A percentile compares a stretch with the other conserved stretches of the same genome.
These are phyloP conservation scores for Ceratocystis variospora DNA, from an alignment of 2,329 filamentous ascomycete species.

Conservation along the genomic window DNA sequence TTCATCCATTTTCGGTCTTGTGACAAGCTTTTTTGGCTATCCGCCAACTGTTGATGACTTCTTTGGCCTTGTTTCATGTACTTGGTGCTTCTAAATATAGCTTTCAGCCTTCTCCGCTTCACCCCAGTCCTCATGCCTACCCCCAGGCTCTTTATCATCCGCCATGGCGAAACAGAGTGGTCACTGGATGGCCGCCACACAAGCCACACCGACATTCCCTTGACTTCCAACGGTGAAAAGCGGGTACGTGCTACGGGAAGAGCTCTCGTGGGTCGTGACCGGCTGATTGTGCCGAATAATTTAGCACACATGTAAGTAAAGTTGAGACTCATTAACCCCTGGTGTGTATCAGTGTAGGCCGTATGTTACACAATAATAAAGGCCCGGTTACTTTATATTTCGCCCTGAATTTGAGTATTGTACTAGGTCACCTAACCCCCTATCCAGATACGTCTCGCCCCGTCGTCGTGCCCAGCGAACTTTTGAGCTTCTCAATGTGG, in stretches of 20 bases:
- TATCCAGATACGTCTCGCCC: conserved; percentile 64
- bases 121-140: conserved; percentile 30
- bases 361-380: too few relatives aligned
- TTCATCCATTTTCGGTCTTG: neutral
- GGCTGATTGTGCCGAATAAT: conserved; percentile 70
- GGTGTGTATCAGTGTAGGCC: too few relatives aligned
- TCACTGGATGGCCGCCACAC: conserved; percentile 78
- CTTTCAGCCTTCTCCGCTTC: neutral
- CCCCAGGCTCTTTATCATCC: conserved; percentile 66
- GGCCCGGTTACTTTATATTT: too few relatives aligned
- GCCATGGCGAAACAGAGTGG: conserved; percentile 94
- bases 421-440: neutral
- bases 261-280: conserved; percentile 70
- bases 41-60: neutral
- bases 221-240: conserved; percentile 70
- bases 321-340: neutral
- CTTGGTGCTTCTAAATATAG: neutral
- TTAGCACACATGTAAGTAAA: conserved; percentile 64
- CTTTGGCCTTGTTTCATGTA: neutral
- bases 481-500: conserved; percentile 74
- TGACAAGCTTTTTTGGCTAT: neutral
- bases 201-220: conserved; percentile 68
- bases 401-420: neutral
- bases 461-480: conserved; percentile 73
- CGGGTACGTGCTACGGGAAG: conserved; percentile 62